Evolutionary conservation across 495 filamentous ascomycete species (phyloP), one percentile per base, ranked within the genome.

Genomic region (Penicillium riverlandense): DNA sequence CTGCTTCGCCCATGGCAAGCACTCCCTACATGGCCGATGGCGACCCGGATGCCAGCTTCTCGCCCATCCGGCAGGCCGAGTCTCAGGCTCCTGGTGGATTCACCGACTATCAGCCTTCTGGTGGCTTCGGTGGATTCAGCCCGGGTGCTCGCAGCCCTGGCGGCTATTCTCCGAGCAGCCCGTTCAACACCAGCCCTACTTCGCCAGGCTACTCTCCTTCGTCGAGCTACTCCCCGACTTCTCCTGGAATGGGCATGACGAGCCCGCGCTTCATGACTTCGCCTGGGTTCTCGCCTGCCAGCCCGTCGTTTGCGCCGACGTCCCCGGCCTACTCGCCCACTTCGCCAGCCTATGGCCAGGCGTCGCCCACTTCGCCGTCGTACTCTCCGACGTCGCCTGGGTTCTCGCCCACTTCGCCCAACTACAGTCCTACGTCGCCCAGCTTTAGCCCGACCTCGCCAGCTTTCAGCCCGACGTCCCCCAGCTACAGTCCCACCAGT

Each of bases 281-380:
- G 16, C 74, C 74, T 10, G 67, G 68, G 1, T 81, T 83, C 45
- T 85, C 78, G 15, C 76, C 82, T 13, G 72, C 82, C 13, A 88
- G 85, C 43, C 86, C 81, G 11, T 74, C 77, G 29, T 90, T 89
- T 59, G 79, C 73, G 11, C 84, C 86, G 1, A 77, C 81, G 1
- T 90, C 84, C 29, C 87, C 88, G 29, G 86, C 83, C 0, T 95
- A 94, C 66, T 90, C 86, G 16, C 88, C 88, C 1, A 85, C 85
- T 3, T 91, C 87, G 16, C 88, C 88, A 47, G 71, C 74, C 45
- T 78, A 81, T 66, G 69, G 69, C 37, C 82, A 74, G 40, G 75
- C 70, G 10, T 85, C 82, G 2, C 83, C 82, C 7, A 81, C 81
- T 0, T 81, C 76, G 2, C 86, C 86, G 8, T 81, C 75, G 35